Evolutionary conservation across 1,139 yeast species (phyloP), one percentile per base, ranked within the genome.

Genomic region (Wickerhamomyces sp.): DNA sequence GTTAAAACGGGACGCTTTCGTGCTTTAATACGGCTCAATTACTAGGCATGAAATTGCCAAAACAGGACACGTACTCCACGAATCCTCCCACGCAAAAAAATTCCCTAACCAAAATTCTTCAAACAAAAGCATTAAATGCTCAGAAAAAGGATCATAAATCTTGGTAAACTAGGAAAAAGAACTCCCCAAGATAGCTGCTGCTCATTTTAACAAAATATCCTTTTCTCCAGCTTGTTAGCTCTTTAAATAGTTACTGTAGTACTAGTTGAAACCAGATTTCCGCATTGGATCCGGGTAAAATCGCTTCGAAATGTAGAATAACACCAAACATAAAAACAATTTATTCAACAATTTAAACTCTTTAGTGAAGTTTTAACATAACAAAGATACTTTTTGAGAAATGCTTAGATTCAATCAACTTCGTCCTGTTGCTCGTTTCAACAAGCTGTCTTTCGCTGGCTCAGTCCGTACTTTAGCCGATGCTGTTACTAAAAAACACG

Each of bases 401-500:
- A 36, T 36, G 39, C 33, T 36, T 13, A 36, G 39, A 36, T 28
- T 36, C 30, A 19, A 18, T 22, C 19, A 24, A 24, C 13, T 21
- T 26, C 35, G 39, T 28, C 36, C 33, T 30, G 34, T 28, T 12
- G 31, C 39, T 19, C 44, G 41, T 20, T n/a, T 13, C 10, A 30
- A 25, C 32, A 19, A 24, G 8, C 21, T 9, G n/a, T 5, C 7
- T 28, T 19, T 28, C 13, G 7, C 16, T 8, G 30, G 37, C 12
- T 36, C 36, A 22, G 17, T 43, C 34, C 43, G 47, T 40, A 43
- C 43, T 10, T 15, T 40, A 12, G 47, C 46, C 25, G 39, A 37
- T 20, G 42, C 36, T 28, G 42, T 36, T 25, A 29, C 46, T 42
- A 51, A 52, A 45, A 52, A 86, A 63, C 94, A 87, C 63, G 98